Percentiles rank a stretch among this genome's conserved stretches.
These are phyloP conservation scores for Talaromyces thailandensis DNA, from an alignment of 495 filamentous ascomycete species.

Conservation along the genomic window DNA sequence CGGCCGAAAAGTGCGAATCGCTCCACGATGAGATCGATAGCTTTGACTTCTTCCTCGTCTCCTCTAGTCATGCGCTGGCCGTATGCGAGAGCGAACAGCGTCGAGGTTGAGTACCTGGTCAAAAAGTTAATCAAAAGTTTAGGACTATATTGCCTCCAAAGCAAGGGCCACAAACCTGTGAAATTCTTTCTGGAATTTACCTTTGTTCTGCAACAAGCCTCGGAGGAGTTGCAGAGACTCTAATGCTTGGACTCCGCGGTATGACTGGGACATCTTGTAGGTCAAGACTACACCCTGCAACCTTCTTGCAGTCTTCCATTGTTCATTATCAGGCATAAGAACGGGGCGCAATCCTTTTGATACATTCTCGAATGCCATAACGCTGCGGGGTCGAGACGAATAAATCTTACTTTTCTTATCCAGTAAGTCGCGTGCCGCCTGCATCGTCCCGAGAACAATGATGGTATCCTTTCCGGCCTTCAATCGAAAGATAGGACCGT, in stretches of 20 bases:
- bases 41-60: constrained; percentile 19
- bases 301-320: neutral
- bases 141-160: neutral
- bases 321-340: neutral
- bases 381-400: constrained; percentile 14
- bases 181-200: neutral
- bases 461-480: constrained; percentile 13
- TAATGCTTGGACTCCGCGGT: neutral
- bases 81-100: constrained; percentile 25
- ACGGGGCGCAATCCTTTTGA: neutral
- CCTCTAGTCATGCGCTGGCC: constrained; percentile 20
- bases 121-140: neutral
- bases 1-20: constrained; percentile 21
- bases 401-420: constrained; percentile 22
- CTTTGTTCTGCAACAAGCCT: neutral
- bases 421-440: constrained; percentile 18
- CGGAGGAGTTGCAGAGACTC: neutral
- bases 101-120: constrained; percentile 15
- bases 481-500: constrained; percentile 14
- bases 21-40: constrained; percentile 16
- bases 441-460: constrained; percentile 15
- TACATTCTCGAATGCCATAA: neutral
- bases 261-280: neutral
- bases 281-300: neutral
- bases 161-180: neutral